phyloP scores from a whole-genome alignment of 2,329 filamentous ascomycete genomes.

The Aspergillus clavatus region DNA sequence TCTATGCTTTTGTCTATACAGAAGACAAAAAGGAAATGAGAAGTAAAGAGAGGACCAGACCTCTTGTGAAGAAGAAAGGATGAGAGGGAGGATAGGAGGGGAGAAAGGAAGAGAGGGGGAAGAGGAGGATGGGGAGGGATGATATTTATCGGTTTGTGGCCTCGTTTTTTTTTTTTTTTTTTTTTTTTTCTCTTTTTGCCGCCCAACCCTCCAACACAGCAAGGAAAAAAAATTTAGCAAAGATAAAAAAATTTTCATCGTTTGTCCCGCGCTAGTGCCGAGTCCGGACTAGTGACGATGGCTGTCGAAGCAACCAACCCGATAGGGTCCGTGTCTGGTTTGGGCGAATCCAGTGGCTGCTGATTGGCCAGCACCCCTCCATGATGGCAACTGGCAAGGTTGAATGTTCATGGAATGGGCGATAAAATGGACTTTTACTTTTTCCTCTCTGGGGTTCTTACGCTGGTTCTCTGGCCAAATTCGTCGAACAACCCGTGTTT shows the following conservation, averaged over 20 bases:
- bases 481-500: conserved; percentile 3
- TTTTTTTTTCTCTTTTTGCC: conserved; percentile 21
- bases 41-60: conserved; percentile 31
- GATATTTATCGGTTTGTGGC: conserved; percentile 40
- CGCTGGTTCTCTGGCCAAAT: conserved; percentile 1
- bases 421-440: neutral
- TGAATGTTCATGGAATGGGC: neutral
- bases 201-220: conserved; percentile 19
- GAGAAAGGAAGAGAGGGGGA: conserved; percentile 21
- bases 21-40: conserved; percentile 27
- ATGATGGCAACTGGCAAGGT: conserved; percentile 1
- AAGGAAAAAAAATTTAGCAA: conserved; percentile 16
- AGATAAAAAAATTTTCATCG: conserved; percentile 13
- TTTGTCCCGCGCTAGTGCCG: conserved; percentile 22
- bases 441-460: neutral
- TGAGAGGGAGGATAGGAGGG: conserved; percentile 7
- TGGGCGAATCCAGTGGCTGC: conserved; percentile 3
- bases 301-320: conserved; percentile 17
- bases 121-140: conserved; percentile 21
- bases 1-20: conserved; percentile 33
- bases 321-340: conserved; percentile 16
- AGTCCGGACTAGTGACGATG: conserved; percentile 13
- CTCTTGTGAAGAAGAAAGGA: conserved; percentile 27
- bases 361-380: conserved; percentile 9
- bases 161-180: conserved; percentile 1